Conservation (phyloP, 371 early-diverging fungal genomes). For the Batkoa obscura region DNA sequence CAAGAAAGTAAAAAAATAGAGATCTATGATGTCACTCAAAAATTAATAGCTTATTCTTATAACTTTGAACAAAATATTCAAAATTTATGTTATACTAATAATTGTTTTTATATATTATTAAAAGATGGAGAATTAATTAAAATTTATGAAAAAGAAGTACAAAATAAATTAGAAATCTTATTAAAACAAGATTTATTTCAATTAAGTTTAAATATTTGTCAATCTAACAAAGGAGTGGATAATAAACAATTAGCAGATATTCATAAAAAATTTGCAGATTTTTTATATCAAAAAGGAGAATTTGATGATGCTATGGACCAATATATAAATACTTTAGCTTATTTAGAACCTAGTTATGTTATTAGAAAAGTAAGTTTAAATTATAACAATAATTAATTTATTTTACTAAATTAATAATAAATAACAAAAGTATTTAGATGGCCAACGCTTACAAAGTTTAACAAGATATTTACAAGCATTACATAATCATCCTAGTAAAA, state of each 20-base stretch:
- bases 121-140: constrained; percentile 60
- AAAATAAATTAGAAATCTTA: constrained; percentile 65
- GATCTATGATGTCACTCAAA: constrained; percentile 76
- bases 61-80: constrained; percentile 47
- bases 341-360: constrained; percentile 87
- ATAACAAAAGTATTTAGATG: constrained; percentile 54
- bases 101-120: constrained; percentile 69
- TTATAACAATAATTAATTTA: neutral
- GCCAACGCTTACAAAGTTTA: constrained; percentile 74
- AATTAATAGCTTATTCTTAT: constrained; percentile 65
- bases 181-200: constrained; percentile 74
- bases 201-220: constrained; percentile 33
- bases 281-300: constrained; percentile 69
- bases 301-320: constrained; percentile 82
- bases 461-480: constrained; percentile 76
- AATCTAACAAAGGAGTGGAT: constrained; percentile 12
- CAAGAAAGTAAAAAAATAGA: constrained; percentile 37
- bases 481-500: constrained; percentile 35
- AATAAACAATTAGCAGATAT: constrained; percentile 20
- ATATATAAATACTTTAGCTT: constrained; percentile 75
- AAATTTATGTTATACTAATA: constrained; percentile 68
- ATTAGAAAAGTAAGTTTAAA: constrained; percentile 53
- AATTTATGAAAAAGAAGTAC: constrained; percentile 70
- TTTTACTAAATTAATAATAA: neutral
- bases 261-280: constrained; percentile 81